phyloP scores from a whole-genome alignment of 2,329 filamentous ascomycete species.

The Cytospora chrysosperma region DNA sequence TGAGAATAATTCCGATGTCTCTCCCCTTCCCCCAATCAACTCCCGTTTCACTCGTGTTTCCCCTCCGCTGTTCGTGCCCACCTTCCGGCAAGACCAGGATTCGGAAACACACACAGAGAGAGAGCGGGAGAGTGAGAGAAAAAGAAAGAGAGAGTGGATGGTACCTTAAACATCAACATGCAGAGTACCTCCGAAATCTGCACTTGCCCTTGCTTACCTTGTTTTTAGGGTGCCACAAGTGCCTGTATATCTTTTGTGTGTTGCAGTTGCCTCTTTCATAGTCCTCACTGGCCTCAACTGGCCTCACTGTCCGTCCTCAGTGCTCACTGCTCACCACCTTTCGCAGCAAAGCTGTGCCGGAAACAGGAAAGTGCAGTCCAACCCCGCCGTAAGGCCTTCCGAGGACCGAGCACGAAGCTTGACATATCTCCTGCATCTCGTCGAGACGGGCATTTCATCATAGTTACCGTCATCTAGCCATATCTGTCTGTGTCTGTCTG shows the following conservation, averaged over 20 bases:
- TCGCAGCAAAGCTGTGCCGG: neutral
- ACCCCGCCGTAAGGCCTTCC: neutral
- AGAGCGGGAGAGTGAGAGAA: neutral
- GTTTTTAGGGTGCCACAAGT: neutral
- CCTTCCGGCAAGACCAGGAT: neutral
- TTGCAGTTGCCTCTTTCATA: neutral
- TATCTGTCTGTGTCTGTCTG: no score
- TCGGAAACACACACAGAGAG: neutral
- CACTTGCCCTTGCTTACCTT: neutral
- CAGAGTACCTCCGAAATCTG: neutral
- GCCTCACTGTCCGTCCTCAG: neutral
- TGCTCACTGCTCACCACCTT: neutral
- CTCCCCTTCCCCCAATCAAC: constrained; percentile 1
- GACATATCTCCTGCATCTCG: neutral
- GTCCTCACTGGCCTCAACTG: no score
- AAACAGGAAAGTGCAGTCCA: neutral
- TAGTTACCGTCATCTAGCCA: neutral
- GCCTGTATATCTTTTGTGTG: neutral
- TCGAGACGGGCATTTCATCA: neutral
- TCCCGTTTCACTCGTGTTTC: neutral
- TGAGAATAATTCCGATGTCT: neutral
- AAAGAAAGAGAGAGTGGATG: neutral
- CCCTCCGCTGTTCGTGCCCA: constrained; percentile 4
- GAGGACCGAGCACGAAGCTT: neutral
- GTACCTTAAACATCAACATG: neutral